Percentiles rank a stretch among this genome's conserved stretches.
Conservation (phyloP, 2,329 filamentous ascomycete genomes). For the Diaporthe batatas region DNA sequence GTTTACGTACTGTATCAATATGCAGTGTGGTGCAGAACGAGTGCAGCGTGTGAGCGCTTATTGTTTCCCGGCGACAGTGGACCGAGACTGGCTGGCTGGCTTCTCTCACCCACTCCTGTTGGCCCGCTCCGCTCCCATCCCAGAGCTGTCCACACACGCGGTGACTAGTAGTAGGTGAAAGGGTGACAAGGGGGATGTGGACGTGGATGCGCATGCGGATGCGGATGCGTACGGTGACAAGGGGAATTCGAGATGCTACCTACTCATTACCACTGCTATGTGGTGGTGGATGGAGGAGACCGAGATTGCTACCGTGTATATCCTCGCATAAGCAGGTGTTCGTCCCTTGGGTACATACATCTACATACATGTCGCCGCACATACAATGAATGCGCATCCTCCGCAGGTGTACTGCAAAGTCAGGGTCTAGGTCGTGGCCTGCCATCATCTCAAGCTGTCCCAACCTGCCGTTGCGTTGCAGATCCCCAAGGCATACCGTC, state of each 20-base stretch:
- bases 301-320: not conserved
- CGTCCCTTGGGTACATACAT: slow-evolving; percentile 26
- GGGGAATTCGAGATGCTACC: slow-evolving; percentile 3
- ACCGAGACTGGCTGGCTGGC: not conserved
- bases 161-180: slow-evolving; percentile 8
- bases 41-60: slow-evolving; percentile 11
- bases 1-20: slow-evolving; percentile 6
- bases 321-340: slow-evolving; percentile 22
- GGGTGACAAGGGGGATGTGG: not conserved
- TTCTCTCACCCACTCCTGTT: not conserved
- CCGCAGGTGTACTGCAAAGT: not conserved
- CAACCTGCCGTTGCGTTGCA: slow-evolving; percentile 30
- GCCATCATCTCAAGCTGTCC: slow-evolving; percentile 17
- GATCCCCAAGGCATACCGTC: slow-evolving; percentile 27
- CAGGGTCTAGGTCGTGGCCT: slow-evolving; percentile 26
- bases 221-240: no score
- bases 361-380: not conserved
- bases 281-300: not conserved
- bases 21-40: slow-evolving; percentile 7
- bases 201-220: no score
- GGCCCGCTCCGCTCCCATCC: slow-evolving; percentile 4
- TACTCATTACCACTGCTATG: no score
- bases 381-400: not conserved
- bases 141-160: not conserved
- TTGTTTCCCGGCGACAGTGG: not conserved